Evolutionary conservation across 164 flowering plant genomes (phyloP).

Genomic region (Litsea cubeba): DNA sequence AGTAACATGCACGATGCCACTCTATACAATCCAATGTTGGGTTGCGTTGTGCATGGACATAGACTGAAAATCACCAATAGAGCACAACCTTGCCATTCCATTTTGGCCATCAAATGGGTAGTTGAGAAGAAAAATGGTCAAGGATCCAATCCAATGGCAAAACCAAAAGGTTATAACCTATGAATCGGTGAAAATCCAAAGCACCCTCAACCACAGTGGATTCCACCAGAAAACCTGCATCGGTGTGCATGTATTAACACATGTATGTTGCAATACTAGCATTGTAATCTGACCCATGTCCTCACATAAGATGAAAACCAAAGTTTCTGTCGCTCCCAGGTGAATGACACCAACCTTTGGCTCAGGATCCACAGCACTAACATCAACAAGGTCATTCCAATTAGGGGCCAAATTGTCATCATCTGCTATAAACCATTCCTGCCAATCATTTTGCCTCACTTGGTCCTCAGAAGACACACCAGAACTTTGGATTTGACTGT

Average conservation of each 20-base stretch:
- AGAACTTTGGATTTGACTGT: constrained; percentile 41
- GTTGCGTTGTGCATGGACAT: background rate
- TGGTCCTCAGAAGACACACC: constrained; percentile 47
- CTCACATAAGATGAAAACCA: background rate
- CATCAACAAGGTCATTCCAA: constrained; percentile 67
- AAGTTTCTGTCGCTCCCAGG: background rate
- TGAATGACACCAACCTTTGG: constrained; percentile 45
- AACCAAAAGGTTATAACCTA: background rate
- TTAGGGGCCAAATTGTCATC: constrained; percentile 53
- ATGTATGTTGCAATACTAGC: background rate
- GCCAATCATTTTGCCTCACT: constrained; percentile 54
- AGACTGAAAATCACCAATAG: background rate
- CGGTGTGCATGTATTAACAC: background rate
- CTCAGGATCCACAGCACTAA: constrained; percentile 34
- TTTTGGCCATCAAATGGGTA: background rate
- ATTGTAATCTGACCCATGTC: background rate
- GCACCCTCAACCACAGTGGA: background rate
- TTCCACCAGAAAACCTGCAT: background rate
- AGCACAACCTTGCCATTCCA: background rate
- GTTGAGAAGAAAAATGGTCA: background rate
- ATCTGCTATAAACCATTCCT: constrained; percentile 77
- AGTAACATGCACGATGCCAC: background rate
- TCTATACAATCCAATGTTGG: background rate
- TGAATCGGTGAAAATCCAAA: background rate
- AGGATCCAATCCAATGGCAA: background rate